Evolutionary conservation across 1,284 basidiomycete species (phyloP).

Genomic region (Hymenochaete sp.): DNA sequence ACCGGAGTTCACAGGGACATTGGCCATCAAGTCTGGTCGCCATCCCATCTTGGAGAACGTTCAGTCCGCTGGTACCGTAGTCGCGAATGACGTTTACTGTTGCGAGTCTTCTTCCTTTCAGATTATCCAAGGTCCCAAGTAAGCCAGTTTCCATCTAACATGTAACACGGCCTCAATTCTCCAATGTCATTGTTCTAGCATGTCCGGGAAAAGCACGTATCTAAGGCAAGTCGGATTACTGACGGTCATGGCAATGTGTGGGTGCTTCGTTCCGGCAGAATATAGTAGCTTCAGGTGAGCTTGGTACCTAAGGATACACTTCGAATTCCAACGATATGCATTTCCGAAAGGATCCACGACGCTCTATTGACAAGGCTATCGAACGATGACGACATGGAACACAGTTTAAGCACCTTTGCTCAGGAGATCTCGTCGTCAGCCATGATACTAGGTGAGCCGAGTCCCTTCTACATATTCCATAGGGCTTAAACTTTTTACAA

Average conservation of each 20-base stretch:
- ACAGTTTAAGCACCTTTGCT: conserved; percentile 85
- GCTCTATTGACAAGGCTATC: conserved; percentile 79
- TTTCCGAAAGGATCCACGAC: conserved; percentile 60
- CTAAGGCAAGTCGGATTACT: conserved; percentile 81
- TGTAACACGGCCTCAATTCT: no score
- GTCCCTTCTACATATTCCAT: conserved; percentile 9
- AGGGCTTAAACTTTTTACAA: conserved; percentile 24
- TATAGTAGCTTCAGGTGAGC: conserved; percentile 77
- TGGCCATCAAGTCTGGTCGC: conserved; percentile 79
- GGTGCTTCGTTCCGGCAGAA: conserved; percentile 86
- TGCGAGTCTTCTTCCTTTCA: conserved; percentile 78
- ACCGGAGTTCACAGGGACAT: conserved; percentile 78
- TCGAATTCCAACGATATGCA: neutral
- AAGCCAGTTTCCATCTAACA: conserved; percentile 24
- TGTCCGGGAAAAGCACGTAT: conserved; percentile 93
- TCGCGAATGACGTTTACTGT: conserved; percentile 84
- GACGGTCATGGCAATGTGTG: conserved; percentile 79
- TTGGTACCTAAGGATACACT: neutral
- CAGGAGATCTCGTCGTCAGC: conserved; percentile 85
- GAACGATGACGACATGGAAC: conserved; percentile 87
- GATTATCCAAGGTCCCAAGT: conserved; percentile 86
- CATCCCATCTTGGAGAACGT: conserved; percentile 81
- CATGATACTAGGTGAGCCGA: conserved; percentile 66
- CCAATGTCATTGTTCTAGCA: conserved; percentile 36
- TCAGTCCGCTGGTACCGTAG: conserved; percentile 57